phyloP scores from a whole-genome alignment of 2,329 filamentous ascomycete genomes.

The Pyricularia grisea region DNA sequence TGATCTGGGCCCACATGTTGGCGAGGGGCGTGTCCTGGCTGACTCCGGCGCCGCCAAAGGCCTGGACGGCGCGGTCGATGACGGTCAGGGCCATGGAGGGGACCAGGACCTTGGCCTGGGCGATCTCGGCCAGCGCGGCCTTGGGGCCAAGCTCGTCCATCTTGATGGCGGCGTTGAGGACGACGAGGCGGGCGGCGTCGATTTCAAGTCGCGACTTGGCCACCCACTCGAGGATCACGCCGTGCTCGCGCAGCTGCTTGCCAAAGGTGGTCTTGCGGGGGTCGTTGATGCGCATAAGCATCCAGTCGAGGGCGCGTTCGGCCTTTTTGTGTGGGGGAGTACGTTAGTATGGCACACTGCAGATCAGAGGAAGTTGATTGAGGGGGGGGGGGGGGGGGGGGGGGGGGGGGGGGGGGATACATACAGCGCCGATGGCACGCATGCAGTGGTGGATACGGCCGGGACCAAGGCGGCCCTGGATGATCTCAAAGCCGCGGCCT shows the following conservation, averaged over 20 bases:
- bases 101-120: slow-evolving; percentile 87
- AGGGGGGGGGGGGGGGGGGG: no score
- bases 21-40: slow-evolving; percentile 91
- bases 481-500: slow-evolving; percentile 94
- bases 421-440: slow-evolving; percentile 78
- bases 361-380: not conserved
- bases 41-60: slow-evolving; percentile 83
- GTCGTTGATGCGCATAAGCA: slow-evolving; percentile 92
- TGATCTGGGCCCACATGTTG: slow-evolving; percentile 68
- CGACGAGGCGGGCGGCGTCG: slow-evolving; percentile 78
- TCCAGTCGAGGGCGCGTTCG: slow-evolving; percentile 87
- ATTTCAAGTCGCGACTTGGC: slow-evolving; percentile 90
- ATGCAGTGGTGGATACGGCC: slow-evolving; percentile 98
- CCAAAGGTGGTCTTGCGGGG: slow-evolving; percentile 84
- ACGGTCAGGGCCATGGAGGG: slow-evolving; percentile 74
- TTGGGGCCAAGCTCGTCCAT: slow-evolving; percentile 89
- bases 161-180: slow-evolving; percentile 89
- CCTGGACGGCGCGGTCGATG: slow-evolving; percentile 90
- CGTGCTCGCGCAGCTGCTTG: slow-evolving; percentile 77
- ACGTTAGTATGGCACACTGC: not conserved
- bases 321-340: slow-evolving; percentile 34
- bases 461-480: slow-evolving; percentile 90
- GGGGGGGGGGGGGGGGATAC: slow-evolving; percentile 15
- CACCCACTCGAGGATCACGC: slow-evolving; percentile 91
- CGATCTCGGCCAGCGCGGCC: slow-evolving; percentile 84